Conservation (phyloP, 305 asterid genomes). For the Withania somnifera region DNA sequence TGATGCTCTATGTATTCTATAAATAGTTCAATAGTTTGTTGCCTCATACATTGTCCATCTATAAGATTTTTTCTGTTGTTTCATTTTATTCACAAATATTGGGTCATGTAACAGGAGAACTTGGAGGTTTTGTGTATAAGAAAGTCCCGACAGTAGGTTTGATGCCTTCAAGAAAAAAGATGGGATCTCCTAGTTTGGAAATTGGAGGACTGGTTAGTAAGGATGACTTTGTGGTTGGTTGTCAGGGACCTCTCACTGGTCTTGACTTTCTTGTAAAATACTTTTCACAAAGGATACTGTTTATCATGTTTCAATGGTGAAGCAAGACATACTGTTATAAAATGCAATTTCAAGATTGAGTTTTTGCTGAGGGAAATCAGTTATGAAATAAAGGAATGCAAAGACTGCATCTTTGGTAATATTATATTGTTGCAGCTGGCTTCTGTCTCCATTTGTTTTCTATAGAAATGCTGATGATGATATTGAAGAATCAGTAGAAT, state of each 20-base stretch:
- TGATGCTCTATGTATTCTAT: neutral
- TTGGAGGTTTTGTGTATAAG: conserved; percentile 1
- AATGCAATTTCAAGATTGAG: conserved; percentile 65
- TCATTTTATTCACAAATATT: neutral
- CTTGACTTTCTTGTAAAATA: conserved; percentile 62
- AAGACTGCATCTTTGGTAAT: conserved; percentile 30
- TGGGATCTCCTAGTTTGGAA: too few relatives aligned
- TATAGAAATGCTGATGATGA: conserved; percentile 94
- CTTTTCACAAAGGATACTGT: conserved; percentile 58
- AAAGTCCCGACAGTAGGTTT: neutral
- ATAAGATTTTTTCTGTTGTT: neutral
- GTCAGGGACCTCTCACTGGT: conserved; percentile 52
- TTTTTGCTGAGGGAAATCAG: conserved; percentile 61
- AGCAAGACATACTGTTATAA: conserved; percentile 33
- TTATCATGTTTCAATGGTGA: conserved; percentile 41
- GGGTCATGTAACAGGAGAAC: neutral
- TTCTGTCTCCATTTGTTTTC: conserved; percentile 54
- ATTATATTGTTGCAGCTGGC: conserved; percentile 51
- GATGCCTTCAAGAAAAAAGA: neutral
- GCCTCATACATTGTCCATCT: neutral
- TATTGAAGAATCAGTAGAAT: conserved; percentile 58
- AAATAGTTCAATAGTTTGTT: neutral
- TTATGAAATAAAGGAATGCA: conserved; percentile 32
- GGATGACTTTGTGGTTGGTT: conserved; percentile 61
- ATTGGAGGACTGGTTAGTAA: conserved; percentile 45